Evolutionary conservation across 73 alveolate genomes (phyloP).

Genomic region (Stentor roeselii): DNA sequence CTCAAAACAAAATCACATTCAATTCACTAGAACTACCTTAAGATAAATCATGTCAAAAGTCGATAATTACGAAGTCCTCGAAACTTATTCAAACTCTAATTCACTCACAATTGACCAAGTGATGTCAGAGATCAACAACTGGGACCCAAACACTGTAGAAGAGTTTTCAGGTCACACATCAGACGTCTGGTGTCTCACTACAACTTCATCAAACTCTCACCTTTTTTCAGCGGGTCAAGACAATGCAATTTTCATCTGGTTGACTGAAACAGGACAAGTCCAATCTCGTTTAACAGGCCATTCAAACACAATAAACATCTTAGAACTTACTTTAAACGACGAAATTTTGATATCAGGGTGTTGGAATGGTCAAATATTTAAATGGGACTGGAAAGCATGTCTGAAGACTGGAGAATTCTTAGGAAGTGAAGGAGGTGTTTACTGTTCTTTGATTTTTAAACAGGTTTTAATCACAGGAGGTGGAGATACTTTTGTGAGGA

Average conservation of each 20-base stretch:
- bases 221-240: neutral
- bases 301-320: neutral
- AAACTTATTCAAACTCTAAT: neutral
- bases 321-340: neutral
- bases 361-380: neutral
- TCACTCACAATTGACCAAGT: neutral
- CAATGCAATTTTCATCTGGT: neutral
- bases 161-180: neutral
- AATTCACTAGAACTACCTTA: too few species aligned
- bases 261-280: neutral
- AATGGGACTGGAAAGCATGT: neutral
- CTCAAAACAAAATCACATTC: too few species aligned
- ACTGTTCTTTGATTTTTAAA: neutral
- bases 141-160: neutral
- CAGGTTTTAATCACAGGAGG: neutral
- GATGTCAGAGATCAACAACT: neutral
- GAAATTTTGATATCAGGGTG: neutral
- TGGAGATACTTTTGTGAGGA: neutral
- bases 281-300: neutral
- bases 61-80: neutral
- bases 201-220: neutral
- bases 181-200: neutral
- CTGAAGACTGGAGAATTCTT: neutral
- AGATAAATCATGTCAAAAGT: slow-evolving; percentile 8
- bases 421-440: neutral